phyloP scores from a whole-genome alignment of 257 asterid species.

The Solanum piurae region DNA sequence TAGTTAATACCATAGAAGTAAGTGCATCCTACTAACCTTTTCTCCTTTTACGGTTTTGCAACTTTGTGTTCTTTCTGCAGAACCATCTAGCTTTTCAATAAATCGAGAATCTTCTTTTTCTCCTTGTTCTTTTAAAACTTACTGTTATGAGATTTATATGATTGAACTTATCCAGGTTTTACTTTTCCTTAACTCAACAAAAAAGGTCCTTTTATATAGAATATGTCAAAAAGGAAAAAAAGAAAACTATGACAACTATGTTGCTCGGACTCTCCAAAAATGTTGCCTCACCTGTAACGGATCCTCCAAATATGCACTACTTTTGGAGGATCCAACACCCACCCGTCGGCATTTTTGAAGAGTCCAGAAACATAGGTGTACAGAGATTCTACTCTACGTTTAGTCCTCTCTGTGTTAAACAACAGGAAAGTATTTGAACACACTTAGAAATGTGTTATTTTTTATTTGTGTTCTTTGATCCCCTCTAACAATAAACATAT shows the following conservation, averaged over 20 bases:
- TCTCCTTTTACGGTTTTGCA: background rate
- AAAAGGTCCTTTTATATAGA: background rate
- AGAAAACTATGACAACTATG: background rate
- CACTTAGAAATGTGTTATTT: background rate
- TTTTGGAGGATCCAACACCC: background rate
- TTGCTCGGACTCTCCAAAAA: background rate
- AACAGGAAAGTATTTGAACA: background rate
- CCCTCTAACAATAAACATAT: background rate
- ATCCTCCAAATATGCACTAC: background rate
- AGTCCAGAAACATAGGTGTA: background rate
- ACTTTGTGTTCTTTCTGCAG: background rate
- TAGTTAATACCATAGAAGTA: conserved; percentile 71
- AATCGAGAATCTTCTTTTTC: background rate
- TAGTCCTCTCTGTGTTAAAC: background rate
- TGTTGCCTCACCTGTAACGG: background rate
- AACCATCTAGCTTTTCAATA: background rate
- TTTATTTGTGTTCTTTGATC: background rate
- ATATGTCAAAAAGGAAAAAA: background rate
- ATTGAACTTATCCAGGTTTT: background rate
- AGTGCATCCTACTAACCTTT: background rate
- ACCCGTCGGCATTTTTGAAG: background rate
- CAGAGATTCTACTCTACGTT: background rate
- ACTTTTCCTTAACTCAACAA: background rate
- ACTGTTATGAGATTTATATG: background rate
- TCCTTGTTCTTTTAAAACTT: background rate